Percentiles rank a stretch among this genome's conserved stretches.
Conservation (phyloP, 1,284 basidiomycete species). For the Mycena sp. region DNA sequence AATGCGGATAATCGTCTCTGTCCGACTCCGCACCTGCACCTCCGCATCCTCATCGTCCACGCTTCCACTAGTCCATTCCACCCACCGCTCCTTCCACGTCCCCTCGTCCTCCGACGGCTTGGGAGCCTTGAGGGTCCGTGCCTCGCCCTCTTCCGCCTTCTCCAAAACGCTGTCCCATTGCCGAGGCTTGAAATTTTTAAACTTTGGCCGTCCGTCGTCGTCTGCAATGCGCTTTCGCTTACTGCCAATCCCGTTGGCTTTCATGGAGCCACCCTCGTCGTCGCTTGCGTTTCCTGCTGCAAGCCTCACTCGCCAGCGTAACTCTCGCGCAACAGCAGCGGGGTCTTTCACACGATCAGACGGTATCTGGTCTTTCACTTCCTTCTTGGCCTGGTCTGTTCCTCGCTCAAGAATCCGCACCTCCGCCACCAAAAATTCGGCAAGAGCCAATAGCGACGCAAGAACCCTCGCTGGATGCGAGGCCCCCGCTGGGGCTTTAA, state of each 20-base stretch:
- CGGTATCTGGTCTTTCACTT: slow-evolving; percentile 84
- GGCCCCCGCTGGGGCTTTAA: slow-evolving; percentile 61
- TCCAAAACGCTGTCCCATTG: slow-evolving; percentile 66
- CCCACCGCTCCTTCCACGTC: slow-evolving; percentile 49
- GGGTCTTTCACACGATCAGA: slow-evolving; percentile 83
- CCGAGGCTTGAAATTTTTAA: slow-evolving; percentile 75
- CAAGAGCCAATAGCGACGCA: slow-evolving; percentile 74
- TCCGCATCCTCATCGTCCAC: slow-evolving; percentile 53
- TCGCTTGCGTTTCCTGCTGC: slow-evolving; percentile 76
- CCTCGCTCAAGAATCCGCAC: slow-evolving; percentile 74
- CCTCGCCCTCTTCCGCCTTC: slow-evolving; percentile 51
- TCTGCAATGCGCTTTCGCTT: slow-evolving; percentile 67
- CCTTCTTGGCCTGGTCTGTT: slow-evolving; percentile 68
- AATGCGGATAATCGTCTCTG: slow-evolving; percentile 65
- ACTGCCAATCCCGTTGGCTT: slow-evolving; percentile 41
- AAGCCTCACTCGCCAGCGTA: slow-evolving; percentile 80
- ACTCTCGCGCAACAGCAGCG: slow-evolving; percentile 78
- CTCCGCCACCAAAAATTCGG: slow-evolving; percentile 85
- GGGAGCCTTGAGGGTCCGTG: slow-evolving; percentile 43
- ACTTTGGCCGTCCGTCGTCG: slow-evolving; percentile 44
- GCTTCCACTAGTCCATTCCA: slow-evolving; percentile 44
- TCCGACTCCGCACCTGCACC: slow-evolving; percentile 58
- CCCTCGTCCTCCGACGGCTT: slow-evolving; percentile 47
- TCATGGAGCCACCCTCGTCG: slow-evolving; percentile 61
- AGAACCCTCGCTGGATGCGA: slow-evolving; percentile 75